These are phyloP conservation scores for Cryphonectria nitschkei DNA, from an alignment of 2,329 filamentous ascomycete species.

Conservation along the genomic window DNA sequence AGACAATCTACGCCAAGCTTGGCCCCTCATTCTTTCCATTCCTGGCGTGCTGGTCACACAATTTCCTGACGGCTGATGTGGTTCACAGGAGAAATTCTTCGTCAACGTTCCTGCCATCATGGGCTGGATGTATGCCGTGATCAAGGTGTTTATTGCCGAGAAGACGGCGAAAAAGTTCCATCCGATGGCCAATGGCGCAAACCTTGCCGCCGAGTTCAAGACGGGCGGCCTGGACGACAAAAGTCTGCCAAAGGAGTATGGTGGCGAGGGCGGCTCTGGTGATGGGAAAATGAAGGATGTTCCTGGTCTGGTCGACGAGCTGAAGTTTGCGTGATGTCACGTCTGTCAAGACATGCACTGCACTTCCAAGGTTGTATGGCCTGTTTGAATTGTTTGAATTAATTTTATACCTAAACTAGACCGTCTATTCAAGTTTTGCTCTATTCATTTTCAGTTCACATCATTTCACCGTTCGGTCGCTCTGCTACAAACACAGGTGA, in stretches of 20 bases:
- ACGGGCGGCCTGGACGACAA: constrained; percentile 61
- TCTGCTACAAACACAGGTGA: neutral
- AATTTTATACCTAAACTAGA: neutral
- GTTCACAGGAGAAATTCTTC: constrained; percentile 77
- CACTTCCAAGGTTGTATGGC: neutral
- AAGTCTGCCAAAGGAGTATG: constrained; percentile 73
- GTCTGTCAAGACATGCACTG: neutral
- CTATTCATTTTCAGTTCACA: neutral
- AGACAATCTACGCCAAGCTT: neutral
- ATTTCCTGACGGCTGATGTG: neutral
- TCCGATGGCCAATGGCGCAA: constrained; percentile 73
- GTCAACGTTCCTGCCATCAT: constrained; percentile 91
- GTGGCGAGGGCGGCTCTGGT: constrained; percentile 63
- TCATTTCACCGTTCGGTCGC: neutral
- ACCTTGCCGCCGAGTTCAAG: constrained; percentile 67
- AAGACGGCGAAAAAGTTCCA: constrained; percentile 78
- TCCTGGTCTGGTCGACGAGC: constrained; percentile 19
- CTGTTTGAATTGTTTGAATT: neutral
- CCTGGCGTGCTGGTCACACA: too few species aligned
- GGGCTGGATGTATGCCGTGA: constrained; percentile 80
- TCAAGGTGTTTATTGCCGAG: constrained; percentile 75
- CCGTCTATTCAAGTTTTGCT: neutral
- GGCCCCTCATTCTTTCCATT: neutral
- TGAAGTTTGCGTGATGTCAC: constrained; percentile 25
- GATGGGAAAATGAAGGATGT: constrained; percentile 29